Percentiles rank a stretch among this genome's conserved stretches.
These are phyloP conservation scores for Kwoniella newhampshirensis DNA, from an alignment of 768 basidiomycete genomes.

Conservation along the genomic window DNA sequence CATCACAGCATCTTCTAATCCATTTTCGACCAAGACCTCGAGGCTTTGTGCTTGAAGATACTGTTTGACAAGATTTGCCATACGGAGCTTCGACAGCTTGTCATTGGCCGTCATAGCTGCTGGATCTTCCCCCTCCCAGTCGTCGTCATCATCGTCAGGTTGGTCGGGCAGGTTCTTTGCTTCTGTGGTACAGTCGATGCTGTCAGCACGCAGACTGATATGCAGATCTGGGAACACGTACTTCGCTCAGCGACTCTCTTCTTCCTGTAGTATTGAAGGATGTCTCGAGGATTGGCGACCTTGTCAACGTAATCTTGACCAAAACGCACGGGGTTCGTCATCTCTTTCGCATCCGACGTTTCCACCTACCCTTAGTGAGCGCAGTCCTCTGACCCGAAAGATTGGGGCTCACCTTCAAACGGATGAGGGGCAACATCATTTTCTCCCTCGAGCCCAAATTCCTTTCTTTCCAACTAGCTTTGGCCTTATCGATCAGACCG, in stretches of 20 bases:
- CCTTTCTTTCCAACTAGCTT: slow-evolving; percentile 38
- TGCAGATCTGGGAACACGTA: slow-evolving; percentile 16
- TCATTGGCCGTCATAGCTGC: slow-evolving; percentile 39
- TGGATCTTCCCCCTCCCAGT: slow-evolving; percentile 66
- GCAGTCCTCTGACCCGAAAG: slow-evolving; percentile 4
- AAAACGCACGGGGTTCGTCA: slow-evolving; percentile 94
- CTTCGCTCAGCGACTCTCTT: slow-evolving; percentile 61
- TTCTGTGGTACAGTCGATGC: slow-evolving; percentile 23
- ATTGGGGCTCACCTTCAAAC: slow-evolving; percentile 66
- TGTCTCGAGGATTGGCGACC: slow-evolving; percentile 91
- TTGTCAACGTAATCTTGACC: slow-evolving; percentile 90
- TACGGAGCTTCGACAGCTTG: slow-evolving; percentile 68
- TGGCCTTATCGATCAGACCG: slow-evolving; percentile 61
- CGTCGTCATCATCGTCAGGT: slow-evolving; percentile 68
- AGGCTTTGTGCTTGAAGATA: slow-evolving; percentile 90
- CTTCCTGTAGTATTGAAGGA: slow-evolving; percentile 82
- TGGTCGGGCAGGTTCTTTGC: slow-evolving; percentile 73
- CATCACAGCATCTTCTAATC: slow-evolving; percentile 91
- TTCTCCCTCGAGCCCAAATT: slow-evolving; percentile 30
- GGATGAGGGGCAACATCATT: slow-evolving; percentile 76
- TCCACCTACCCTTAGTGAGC: slow-evolving; percentile 65
- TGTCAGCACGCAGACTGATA: not conserved
- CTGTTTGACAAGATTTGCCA: slow-evolving; percentile 85
- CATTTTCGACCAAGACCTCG: slow-evolving; percentile 82
- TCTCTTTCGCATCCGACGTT: slow-evolving; percentile 83